phyloP scores from a whole-genome alignment of 352 stramenopile genomes.

The Plasmopara viticola region DNA sequence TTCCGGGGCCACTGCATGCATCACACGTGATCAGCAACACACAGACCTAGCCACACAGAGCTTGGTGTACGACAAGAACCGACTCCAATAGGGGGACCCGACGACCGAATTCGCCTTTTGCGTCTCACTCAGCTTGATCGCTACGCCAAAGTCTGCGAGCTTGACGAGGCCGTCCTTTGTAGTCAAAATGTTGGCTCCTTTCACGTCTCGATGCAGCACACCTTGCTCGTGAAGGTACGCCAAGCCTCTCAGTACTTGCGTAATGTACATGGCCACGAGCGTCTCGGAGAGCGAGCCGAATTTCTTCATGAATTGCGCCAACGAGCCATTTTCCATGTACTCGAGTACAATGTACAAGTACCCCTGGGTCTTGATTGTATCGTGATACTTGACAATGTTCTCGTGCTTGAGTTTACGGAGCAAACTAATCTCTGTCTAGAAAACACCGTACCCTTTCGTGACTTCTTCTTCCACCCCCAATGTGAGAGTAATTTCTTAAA shows the following conservation, averaged over 20 bases:
- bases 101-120: constrained; percentile 88
- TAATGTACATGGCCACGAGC: constrained; percentile 89
- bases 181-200: constrained; percentile 91
- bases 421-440: constrained; percentile 86
- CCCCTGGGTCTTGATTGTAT: constrained; percentile 87
- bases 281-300: constrained; percentile 90
- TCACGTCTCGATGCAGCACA: constrained; percentile 91
- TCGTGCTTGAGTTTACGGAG: constrained; percentile 91
- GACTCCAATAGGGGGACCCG: constrained; percentile 94
- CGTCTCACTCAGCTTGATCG: constrained; percentile 82
- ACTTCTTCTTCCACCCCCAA: not conserved
- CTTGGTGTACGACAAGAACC: not conserved
- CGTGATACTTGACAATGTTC: constrained; percentile 95
- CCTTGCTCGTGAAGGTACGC: constrained; percentile 89
- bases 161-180: constrained; percentile 90
- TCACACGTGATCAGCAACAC: constrained; percentile 3
- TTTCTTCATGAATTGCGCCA: constrained; percentile 91
- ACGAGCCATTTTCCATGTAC: constrained; percentile 93
- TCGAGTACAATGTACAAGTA: constrained; percentile 84
- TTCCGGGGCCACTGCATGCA: constrained; percentile 86
- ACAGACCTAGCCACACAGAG: not conserved
- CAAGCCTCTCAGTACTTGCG: constrained; percentile 86
- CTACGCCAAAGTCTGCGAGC: constrained; percentile 90
- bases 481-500: not conserved
- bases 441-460: constrained; percentile 2